These are phyloP conservation scores for Agrocybe pediades DNA, from an alignment of 768 basidiomycete species.

Conservation along the genomic window DNA sequence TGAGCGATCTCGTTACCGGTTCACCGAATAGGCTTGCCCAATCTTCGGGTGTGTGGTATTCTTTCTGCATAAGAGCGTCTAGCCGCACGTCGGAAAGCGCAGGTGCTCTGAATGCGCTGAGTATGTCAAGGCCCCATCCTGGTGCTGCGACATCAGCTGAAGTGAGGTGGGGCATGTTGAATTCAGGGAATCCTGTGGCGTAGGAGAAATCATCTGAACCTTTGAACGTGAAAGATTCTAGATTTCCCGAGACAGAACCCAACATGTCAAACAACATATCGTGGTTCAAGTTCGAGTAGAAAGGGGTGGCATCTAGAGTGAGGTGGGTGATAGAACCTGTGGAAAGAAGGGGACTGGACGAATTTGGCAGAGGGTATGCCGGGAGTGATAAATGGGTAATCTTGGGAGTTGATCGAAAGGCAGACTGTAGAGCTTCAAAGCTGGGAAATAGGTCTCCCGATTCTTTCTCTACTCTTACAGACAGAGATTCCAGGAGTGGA, in stretches of 20 bases:
- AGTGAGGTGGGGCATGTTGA: neutral
- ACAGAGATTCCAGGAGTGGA: neutral
- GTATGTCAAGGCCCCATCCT: slow-evolving; percentile 1
- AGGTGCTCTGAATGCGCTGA: neutral
- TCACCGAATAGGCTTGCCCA: too few species aligned
- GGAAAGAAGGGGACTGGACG: neutral
- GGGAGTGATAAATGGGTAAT: neutral
- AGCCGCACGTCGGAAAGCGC: neutral
- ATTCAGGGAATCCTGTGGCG: neutral
- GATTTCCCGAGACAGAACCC: neutral
- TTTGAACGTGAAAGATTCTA: neutral
- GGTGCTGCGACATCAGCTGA: neutral
- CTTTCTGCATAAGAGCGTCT: neutral
- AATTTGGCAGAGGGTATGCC: neutral
- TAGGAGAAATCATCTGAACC: neutral
- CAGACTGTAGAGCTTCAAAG: neutral
- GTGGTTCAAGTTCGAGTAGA: neutral
- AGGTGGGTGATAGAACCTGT: neutral
- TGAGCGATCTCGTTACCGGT: neutral
- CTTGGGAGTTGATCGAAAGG: neutral
- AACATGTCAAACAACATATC: neutral
- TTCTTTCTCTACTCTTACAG: neutral
- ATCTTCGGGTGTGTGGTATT: neutral
- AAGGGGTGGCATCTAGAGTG: neutral
- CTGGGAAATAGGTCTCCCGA: neutral